Conservation (phyloP, 495 filamentous ascomycete species). For the Aspergillus kassunensis region DNA sequence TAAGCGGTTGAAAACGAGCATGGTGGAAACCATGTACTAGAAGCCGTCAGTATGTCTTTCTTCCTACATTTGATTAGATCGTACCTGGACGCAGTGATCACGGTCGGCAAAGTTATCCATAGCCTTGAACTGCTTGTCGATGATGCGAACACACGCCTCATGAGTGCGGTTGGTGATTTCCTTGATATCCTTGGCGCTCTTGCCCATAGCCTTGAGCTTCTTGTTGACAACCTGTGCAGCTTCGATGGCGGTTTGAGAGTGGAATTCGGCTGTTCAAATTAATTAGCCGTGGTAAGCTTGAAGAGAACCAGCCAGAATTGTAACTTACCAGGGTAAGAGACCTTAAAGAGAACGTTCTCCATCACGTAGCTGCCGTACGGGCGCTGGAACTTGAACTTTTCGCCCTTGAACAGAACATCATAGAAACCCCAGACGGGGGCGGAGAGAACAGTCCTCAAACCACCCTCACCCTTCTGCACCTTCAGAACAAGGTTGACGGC, state of each 20-base stretch:
- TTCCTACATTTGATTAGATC: background rate
- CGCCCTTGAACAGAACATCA: constrained; percentile 93
- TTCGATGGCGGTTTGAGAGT: constrained; percentile 98
- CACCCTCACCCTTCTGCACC: constrained; percentile 86
- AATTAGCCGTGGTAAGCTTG: background rate
- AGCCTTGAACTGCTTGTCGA: constrained; percentile 99
- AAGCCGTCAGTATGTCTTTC: constrained; percentile 5
- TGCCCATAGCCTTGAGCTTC: constrained; percentile 77
- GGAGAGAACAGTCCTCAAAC: constrained; percentile 86
- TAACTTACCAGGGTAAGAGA: constrained; percentile 82
- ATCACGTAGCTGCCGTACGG: constrained; percentile 98
- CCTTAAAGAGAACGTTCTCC: constrained; percentile 99
- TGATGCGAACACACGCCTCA: constrained; percentile 97
- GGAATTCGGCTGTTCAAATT: constrained; percentile 74
- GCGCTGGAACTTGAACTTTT: constrained; percentile 93
- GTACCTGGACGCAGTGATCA: constrained; percentile 91
- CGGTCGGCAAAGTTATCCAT: constrained; percentile 99
- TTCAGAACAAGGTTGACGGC: constrained; percentile 93
- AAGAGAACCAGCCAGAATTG: background rate
- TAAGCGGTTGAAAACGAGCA: constrained; percentile 90
- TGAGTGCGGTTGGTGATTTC: constrained; percentile 90
- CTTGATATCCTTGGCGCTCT: constrained; percentile 93
- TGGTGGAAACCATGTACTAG: constrained; percentile 91
- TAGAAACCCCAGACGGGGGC: constrained; percentile 98
- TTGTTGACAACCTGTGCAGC: constrained; percentile 81